These are phyloP conservation scores for Malassezia obtusa DNA, from an alignment of 1,284 basidiomycete species.

Conservation along the genomic window DNA sequence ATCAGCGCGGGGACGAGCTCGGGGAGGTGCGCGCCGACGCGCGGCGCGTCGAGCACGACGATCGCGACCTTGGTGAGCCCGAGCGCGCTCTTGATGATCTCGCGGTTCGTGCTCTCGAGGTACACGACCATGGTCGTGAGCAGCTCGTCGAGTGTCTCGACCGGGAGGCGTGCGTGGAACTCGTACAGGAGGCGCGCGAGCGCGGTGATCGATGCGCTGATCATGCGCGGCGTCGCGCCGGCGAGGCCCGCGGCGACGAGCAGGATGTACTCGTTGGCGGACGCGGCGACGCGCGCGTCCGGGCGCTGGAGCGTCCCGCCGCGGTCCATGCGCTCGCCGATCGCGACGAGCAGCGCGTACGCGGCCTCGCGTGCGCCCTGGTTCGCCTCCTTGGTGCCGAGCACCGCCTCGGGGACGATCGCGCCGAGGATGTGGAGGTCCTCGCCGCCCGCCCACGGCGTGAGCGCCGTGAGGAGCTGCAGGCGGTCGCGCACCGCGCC, in stretches of 20 bases:
- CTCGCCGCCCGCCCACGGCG: conserved; percentile 61
- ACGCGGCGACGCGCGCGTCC: conserved; percentile 58
- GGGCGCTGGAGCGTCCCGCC: conserved; percentile 71
- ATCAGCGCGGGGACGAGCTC: conserved; percentile 75
- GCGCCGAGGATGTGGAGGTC: conserved; percentile 76
- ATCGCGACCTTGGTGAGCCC: conserved; percentile 90
- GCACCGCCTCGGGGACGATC: conserved; percentile 83
- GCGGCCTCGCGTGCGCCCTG: conserved; percentile 80
- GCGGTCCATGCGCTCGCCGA: conserved; percentile 82
- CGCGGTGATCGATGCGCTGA: conserved; percentile 89
- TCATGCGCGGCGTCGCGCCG: conserved; percentile 91
- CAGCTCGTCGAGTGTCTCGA: conserved; percentile 73
- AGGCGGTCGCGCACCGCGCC: conserved; percentile 82
- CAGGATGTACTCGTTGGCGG: conserved; percentile 82
- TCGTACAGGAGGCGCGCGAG: conserved; percentile 90
- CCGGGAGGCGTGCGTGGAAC: conserved; percentile 66
- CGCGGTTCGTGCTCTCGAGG: conserved; percentile 81
- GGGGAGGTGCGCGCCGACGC: conserved; percentile 66
- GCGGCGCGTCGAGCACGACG: conserved; percentile 65
- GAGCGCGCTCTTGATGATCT: conserved; percentile 91
- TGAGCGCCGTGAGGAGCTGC: conserved; percentile 63
- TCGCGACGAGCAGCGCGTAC: conserved; percentile 78
- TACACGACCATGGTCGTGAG: conserved; percentile 80
- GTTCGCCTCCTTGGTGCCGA: conserved; percentile 97
- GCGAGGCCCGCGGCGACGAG: conserved; percentile 95